Evolutionary conservation across 345 rosid genomes (phyloP).

Genomic region (Linum trigynum): DNA sequence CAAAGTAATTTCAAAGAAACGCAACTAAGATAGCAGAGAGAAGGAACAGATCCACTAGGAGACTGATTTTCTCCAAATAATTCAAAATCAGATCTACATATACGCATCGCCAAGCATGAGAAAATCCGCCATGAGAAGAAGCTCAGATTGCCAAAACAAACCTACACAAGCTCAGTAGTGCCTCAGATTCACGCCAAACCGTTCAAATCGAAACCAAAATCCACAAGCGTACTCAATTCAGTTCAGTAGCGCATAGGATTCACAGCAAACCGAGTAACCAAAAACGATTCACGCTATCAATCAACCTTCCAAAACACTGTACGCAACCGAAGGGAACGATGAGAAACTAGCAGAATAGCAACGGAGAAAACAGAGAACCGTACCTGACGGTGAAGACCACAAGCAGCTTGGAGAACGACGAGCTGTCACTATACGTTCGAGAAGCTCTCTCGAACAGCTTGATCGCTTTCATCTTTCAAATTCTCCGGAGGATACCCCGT

Average conservation of each 20-base stretch:
- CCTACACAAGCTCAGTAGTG: too few relatives aligned
- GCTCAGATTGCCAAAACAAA: not conserved
- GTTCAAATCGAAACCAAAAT: too few relatives aligned
- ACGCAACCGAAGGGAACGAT: not conserved
- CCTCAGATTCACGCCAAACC: too few relatives aligned
- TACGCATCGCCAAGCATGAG: not conserved
- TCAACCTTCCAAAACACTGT: not conserved
- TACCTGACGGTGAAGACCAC: constrained; percentile 80
- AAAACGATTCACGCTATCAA: not conserved
- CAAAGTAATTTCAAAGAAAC: not conserved
- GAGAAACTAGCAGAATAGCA: not conserved
- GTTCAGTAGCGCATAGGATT: too few relatives aligned
- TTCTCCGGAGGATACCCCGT: too few relatives aligned
- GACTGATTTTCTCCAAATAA: not conserved
- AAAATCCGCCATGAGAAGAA: not conserved
- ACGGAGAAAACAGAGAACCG: constrained; percentile 1
- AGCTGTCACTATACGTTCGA: constrained; percentile 54
- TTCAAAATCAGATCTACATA: not conserved
- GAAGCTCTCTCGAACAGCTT: constrained; percentile 49
- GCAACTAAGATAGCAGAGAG: not conserved
- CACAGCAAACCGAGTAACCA: too few relatives aligned
- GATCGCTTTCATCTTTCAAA: constrained; percentile 43
- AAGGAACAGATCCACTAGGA: not conserved
- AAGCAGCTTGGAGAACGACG: constrained; percentile 56
- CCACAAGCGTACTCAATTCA: too few relatives aligned